Evolutionary conservation across 768 basidiomycete species (phyloP), one percentile per base, ranked within the genome.

Genomic region (Boletus bicolor): DNA sequence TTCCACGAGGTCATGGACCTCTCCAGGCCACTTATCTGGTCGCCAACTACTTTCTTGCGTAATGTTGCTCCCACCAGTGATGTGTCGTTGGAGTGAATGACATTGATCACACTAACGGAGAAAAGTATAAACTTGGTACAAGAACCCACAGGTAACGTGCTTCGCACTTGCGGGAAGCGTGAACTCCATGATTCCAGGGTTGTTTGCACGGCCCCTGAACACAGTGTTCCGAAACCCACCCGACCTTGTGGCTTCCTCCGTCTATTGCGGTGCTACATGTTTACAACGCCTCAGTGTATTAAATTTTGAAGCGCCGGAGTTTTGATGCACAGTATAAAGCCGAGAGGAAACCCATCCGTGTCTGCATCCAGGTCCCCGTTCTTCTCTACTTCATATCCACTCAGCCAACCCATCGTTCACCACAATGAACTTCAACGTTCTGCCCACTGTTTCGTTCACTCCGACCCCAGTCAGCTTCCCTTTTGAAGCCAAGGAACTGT

Each of bases 391-490:
- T 49, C 49, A 11, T n/a, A 44, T 47, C 42, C 11, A 7, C 36
- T 51, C 48, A 24, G 19, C 14, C 15, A 14, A 21, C 34, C n/a
- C 7, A 32, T 14, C 42, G 17, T 35, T 46, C 11, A 15, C 24
- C 7, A 45, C 43, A 19, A 71, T 71, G 69, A 62, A 64, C 54
- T 60, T 63, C 51, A 66, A 62, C 17, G 64, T 54, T 47, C 54
- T 61, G 5, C 71, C 75, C 5, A 69, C 67, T 17, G 39, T 78
- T 38, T 68, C 65, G 47, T 68, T 78, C 51, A 53, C 67, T n/a
- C 66, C 76, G 19, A 68, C 68, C 15, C n/a, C 64, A 14, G 61
- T 53, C 42, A 75, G 76, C 60, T 77, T 73, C 58, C 72, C 75
- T 32, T 74, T 72, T 49, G 65, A 72, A 30, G 37, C 69, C 11